A percentile compares a stretch with the other conserved stretches of the same genome.
These are phyloP conservation scores for Aspergillus funiculosus DNA, from an alignment of 495 filamentous ascomycete species.

Conservation along the genomic window DNA sequence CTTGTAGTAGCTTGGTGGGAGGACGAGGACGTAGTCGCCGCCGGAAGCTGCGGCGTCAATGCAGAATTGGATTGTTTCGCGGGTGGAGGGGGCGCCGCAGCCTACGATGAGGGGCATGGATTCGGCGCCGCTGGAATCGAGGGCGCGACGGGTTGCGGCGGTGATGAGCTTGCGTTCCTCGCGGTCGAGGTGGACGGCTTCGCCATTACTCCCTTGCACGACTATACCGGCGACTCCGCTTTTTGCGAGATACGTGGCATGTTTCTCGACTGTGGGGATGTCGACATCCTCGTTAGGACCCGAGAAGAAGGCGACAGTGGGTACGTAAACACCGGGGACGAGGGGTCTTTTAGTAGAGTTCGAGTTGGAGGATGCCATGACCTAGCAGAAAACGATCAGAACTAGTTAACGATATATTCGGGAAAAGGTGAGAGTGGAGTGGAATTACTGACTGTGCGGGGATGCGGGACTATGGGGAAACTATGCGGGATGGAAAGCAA, in stretches of 20 bases:
- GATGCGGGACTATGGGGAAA: slow-evolving; percentile 5
- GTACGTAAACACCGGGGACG: slow-evolving; percentile 57
- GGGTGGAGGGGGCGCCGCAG: slow-evolving; percentile 76
- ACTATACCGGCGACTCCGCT: slow-evolving; percentile 75
- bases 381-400: background rate
- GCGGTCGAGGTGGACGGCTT: slow-evolving; percentile 73
- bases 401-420: background rate
- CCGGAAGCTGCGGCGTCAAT: slow-evolving; percentile 67
- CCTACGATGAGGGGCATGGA: slow-evolving; percentile 78
- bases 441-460: slow-evolving; percentile 8
- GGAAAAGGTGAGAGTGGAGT: background rate
- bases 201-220: slow-evolving; percentile 87
- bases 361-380: slow-evolving; percentile 14
- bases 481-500: background rate
- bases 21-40: slow-evolving; percentile 76
- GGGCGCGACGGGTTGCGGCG: slow-evolving; percentile 64
- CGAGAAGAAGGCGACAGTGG: slow-evolving; percentile 65
- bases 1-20: slow-evolving; percentile 84
- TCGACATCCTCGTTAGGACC: slow-evolving; percentile 55
- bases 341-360: slow-evolving; percentile 28
- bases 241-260: slow-evolving; percentile 76
- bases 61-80: slow-evolving; percentile 77
- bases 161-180: slow-evolving; percentile 67
- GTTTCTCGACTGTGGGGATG: slow-evolving; percentile 59
- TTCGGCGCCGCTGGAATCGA: slow-evolving; percentile 62